phyloP scores from a whole-genome alignment of 768 basidiomycete genomes.

The Lanmaoa pseudosensibilis region DNA sequence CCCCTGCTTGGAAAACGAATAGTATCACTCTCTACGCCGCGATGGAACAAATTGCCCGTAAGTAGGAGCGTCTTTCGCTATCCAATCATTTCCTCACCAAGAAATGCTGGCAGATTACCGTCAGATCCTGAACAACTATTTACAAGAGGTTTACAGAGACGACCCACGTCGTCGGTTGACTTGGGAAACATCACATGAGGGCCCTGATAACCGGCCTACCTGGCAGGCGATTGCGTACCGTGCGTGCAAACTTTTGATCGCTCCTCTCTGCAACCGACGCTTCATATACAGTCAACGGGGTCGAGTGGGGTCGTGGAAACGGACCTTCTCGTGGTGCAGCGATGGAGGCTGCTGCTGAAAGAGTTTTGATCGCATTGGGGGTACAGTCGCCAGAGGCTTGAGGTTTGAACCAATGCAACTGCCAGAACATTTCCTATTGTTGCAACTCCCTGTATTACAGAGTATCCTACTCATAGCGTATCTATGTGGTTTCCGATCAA shows the following conservation, averaged over 20 bases:
- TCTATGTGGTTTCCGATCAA: neutral
- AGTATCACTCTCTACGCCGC: neutral
- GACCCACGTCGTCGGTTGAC: slow-evolving; percentile 12
- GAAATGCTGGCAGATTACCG: slow-evolving; percentile 15
- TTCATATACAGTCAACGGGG: slow-evolving; percentile 14
- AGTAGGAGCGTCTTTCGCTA: neutral
- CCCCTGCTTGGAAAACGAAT: neutral
- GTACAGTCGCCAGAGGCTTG: neutral
- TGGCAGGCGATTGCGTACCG: slow-evolving; percentile 25
- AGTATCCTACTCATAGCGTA: neutral
- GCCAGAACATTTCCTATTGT: neutral
- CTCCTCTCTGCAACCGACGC: neutral
- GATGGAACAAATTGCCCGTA: slow-evolving; percentile 14
- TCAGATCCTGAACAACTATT: slow-evolving; percentile 24
- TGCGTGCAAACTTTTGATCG: slow-evolving; percentile 9
- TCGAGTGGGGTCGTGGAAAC: slow-evolving; percentile 25
- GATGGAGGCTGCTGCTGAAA: slow-evolving; percentile 23
- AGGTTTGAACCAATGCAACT: neutral
- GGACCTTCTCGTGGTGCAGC: slow-evolving; percentile 20
- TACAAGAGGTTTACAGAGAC: slow-evolving; percentile 18
- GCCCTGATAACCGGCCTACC: slow-evolving; percentile 23
- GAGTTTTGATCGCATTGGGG: slow-evolving; percentile 16
- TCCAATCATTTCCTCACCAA: neutral
- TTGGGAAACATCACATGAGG: slow-evolving; percentile 17
- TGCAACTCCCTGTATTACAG: neutral